Percentiles rank a stretch among this genome's conserved stretches.
phyloP scores from a whole-genome alignment of 257 asterid species.

The Petrea volubilis region DNA sequence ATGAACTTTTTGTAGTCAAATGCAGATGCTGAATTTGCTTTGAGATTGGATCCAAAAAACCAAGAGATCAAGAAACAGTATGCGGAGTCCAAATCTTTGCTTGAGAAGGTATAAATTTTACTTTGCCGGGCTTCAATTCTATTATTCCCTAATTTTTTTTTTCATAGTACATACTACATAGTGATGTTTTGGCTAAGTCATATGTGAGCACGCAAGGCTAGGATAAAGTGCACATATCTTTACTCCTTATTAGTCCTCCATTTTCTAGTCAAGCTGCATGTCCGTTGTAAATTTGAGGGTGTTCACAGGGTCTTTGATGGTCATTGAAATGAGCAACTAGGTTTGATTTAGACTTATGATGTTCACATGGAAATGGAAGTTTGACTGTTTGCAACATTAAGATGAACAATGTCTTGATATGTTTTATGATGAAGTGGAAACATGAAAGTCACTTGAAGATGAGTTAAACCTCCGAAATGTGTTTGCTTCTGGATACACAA shows the following conservation, averaged over 20 bases:
- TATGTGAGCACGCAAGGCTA: background rate
- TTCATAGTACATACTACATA: background rate
- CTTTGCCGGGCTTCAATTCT: constrained; percentile 10
- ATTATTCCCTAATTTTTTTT: background rate
- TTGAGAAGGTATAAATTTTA: constrained; percentile 56
- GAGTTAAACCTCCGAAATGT: background rate
- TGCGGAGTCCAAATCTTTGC: constrained; percentile 72
- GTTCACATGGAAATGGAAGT: background rate
- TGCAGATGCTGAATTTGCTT: constrained; percentile 88
- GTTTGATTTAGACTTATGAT: background rate
- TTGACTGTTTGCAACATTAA: background rate
- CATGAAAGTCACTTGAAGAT: background rate
- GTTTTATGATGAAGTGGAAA: background rate
- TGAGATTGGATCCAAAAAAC: constrained; percentile 89
- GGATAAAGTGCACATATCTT: background rate
- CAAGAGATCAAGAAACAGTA: constrained; percentile 90
- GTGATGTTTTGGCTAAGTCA: background rate
- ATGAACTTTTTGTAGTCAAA: constrained; percentile 32
- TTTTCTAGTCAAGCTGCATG: background rate
- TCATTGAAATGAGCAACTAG: background rate
- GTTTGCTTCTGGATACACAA: background rate
- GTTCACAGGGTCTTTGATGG: constrained; percentile 8
- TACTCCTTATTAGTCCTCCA: background rate
- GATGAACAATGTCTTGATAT: constrained; percentile 7
- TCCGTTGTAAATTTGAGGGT: constrained; percentile 4